Evolutionary conservation across 139 green algal genomes (phyloP), one percentile per base, ranked within the genome.

Genomic region (Gonium pectorale): DNA sequence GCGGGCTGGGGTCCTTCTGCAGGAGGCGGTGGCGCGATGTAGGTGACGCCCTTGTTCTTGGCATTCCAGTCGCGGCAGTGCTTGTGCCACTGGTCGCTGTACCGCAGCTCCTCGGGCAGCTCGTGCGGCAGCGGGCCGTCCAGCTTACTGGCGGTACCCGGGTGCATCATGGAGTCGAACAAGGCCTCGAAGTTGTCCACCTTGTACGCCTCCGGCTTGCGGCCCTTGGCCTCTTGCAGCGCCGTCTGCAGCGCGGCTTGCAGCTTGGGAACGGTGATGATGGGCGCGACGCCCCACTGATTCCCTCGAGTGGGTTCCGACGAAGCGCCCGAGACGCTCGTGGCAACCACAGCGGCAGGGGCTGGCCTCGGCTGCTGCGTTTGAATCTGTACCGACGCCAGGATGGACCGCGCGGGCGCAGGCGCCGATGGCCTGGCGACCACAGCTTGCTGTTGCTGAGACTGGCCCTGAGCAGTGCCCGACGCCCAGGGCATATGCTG

Each of bases 141-240:
- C 46, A 85, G 79, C 79, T 85, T 85, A 35, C 64, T 49, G 29
- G 79, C 5, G 11, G 41, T 1, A 5, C 79, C 64, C 26, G 79
- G 79, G 46, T 85, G 79, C 79, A 85, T 85, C 46, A 85, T 56
- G 79, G 27, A 60, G 79, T 85, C 79, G 26, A 78, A 85, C 0
- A 77, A 35, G 26, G 1, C 24, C 56, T 85, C 64, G 35, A 85
- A 85, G 40, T 85, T 75, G 66, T 85, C 79, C 11, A 63, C 62
- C 2, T n/a, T 24, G 44, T 66, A 73, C 5, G 43, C 21, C 77
- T 83, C 77, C 22, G 77, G 77, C 43, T 83, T 73, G 4, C 31
- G 43, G 31, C 29, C 43, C 41, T 74, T 27, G 5, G 77, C 77
- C 11, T 37, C 77, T 31, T n/a, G 19, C 44, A 83, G n/a, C 2